Percentiles rank a stretch among this genome's conserved stretches.
phyloP scores from a whole-genome alignment of 306 rosid genomes.

The Quercus wislizeni region DNA sequence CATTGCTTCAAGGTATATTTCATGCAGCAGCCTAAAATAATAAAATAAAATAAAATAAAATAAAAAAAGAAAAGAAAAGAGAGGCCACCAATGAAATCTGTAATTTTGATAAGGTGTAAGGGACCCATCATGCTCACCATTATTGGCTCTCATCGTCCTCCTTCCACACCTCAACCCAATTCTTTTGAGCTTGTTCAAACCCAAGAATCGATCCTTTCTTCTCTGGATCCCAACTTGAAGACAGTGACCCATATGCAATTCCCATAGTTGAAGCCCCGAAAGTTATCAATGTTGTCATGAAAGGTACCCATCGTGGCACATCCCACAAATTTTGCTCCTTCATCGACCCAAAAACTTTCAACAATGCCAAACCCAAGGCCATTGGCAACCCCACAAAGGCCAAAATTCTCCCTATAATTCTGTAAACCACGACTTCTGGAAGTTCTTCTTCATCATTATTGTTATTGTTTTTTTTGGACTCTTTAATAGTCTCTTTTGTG shows the following conservation, averaged over 20 bases:
- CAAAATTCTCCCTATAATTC: constrained; percentile 58
- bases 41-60: too few relatives aligned
- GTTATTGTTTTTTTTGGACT: constrained; percentile 9
- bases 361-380: constrained; percentile 55
- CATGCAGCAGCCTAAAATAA: too few relatives aligned
- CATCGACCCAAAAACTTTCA: constrained; percentile 47
- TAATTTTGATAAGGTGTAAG: too few relatives aligned
- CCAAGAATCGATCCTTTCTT: constrained; percentile 71
- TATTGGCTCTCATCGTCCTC: constrained; percentile 42
- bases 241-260: constrained; percentile 70
- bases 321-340: constrained; percentile 52
- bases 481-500: constrained; percentile 18
- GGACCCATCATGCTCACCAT: not conserved
- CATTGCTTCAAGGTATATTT: too few relatives aligned
- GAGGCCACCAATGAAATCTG: too few relatives aligned
- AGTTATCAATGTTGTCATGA: constrained; percentile 48
- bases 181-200: constrained; percentile 49
- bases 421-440: constrained; percentile 50
- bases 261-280: constrained; percentile 75
- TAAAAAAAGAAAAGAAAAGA: too few relatives aligned
- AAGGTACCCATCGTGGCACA: constrained; percentile 71
- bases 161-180: constrained; percentile 89
- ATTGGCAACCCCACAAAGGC: constrained; percentile 63
- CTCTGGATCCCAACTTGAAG: constrained; percentile 73
- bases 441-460: constrained; percentile 48